phyloP scores from a whole-genome alignment of 2,329 filamentous ascomycete genomes.

The Aspergillus tubingensis region DNA sequence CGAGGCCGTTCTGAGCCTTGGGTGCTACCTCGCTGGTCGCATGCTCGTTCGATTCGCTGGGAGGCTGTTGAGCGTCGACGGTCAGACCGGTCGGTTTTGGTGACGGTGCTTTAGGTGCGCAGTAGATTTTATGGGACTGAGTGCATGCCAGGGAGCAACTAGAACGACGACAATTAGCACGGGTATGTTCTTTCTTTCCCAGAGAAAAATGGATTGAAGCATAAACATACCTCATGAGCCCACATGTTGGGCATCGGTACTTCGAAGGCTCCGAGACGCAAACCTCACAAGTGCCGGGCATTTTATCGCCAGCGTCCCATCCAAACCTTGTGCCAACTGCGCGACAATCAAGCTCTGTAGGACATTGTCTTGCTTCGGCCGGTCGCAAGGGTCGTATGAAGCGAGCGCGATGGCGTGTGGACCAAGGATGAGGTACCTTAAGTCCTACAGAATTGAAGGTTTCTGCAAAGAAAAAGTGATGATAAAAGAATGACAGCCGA shows the following conservation, averaged over 20 bases:
- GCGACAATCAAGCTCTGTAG: conserved; percentile 13
- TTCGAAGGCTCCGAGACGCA: conserved; percentile 40
- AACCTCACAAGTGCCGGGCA: conserved; percentile 40
- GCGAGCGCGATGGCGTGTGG: background rate
- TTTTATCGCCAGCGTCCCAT: conserved; percentile 22
- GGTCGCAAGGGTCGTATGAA: conserved; percentile 6
- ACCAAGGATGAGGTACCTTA: background rate
- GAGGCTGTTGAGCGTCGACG: conserved; percentile 10
- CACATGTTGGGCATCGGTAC: conserved; percentile 44
- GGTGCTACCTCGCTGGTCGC: conserved; percentile 8
- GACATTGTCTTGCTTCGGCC: conserved; percentile 20
- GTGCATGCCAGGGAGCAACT: conserved; percentile 52
- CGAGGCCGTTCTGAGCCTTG: conserved; percentile 9
- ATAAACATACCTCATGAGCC: conserved; percentile 37
- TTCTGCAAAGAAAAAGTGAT: background rate
- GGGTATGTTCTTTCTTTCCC: background rate
- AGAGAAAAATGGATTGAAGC: background rate
- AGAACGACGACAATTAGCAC: conserved; percentile 5
- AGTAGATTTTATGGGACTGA: conserved; percentile 48
- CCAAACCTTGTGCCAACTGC: conserved; percentile 10
- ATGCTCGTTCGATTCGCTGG: conserved; percentile 15
- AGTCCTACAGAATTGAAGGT: background rate
- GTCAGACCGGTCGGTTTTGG: conserved; percentile 18
- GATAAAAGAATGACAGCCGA: background rate
- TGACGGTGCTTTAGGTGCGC: conserved; percentile 33